Conservation (phyloP, 2,329 filamentous ascomycete species). For the Fusarium marasasianum region DNA sequence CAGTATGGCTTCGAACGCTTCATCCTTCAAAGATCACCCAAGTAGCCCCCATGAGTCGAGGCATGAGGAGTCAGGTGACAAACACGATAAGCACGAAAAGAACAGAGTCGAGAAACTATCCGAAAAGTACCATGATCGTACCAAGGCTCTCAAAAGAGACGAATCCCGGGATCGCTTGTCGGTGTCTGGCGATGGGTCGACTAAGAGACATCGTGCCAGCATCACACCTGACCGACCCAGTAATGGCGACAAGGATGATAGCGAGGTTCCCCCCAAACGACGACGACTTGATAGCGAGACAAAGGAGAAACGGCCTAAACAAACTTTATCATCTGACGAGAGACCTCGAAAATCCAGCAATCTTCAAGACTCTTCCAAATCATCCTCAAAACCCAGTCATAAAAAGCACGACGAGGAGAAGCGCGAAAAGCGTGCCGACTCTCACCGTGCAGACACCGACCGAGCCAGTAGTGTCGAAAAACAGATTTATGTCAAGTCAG, state of each 20-base stretch:
- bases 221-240: constrained; percentile 65
- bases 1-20: constrained; percentile 66
- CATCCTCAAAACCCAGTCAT: constrained; percentile 45
- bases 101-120: constrained; percentile 50
- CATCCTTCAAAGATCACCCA: constrained; percentile 60
- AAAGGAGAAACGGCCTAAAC: constrained; percentile 60
- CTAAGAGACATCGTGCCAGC: constrained; percentile 69
- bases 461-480: constrained; percentile 57
- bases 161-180: constrained; percentile 66
- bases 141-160: constrained; percentile 69
- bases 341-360: constrained; percentile 54
- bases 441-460: constrained; percentile 54
- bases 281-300: constrained; percentile 65
- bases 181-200: constrained; percentile 59
- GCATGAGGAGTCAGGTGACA: constrained; percentile 60
- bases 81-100: constrained; percentile 56
- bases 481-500: constrained; percentile 65
- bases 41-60: constrained; percentile 62
- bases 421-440: constrained; percentile 51
- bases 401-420: constrained; percentile 55
- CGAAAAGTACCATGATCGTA: constrained; percentile 68
- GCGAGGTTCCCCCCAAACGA: constrained; percentile 63
- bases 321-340: constrained; percentile 56
- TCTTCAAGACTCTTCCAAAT: constrained; percentile 54
- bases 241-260: constrained; percentile 62